A percentile compares a stretch with the other conserved stretches of the same genome.
These are phyloP conservation scores for Diplotaxis tenuifolia DNA, from an alignment of 345 rosid species.

Conservation along the genomic window DNA sequence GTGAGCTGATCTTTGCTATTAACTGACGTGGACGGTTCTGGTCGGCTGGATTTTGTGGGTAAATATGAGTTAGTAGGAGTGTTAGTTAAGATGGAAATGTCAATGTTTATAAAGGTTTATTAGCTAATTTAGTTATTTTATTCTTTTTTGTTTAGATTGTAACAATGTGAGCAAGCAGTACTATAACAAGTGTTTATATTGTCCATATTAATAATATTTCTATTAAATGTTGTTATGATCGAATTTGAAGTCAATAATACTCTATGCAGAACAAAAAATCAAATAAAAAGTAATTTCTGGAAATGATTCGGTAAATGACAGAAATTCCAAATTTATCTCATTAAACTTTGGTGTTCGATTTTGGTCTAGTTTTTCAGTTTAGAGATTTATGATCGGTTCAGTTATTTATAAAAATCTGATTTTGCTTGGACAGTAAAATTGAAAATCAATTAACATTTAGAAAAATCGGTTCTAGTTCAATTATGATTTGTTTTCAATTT, in stretches of 20 bases:
- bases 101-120: conserved; percentile 19
- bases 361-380: no score
- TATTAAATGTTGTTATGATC: background rate
- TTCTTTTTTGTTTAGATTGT: conserved; percentile 1
- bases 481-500: no score
- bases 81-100: conserved; percentile 3
- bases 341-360: no score
- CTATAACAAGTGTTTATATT: background rate
- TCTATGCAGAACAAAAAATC: background rate
- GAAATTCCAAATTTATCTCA: no score
- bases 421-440: no score
- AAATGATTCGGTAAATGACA: background rate
- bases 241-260: background rate
- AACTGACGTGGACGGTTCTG: conserved; percentile 19
- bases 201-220: background rate
- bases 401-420: no score
- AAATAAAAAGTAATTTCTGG: background rate
- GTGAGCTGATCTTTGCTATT: background rate
- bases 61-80: background rate
- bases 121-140: conserved; percentile 10
- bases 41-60: conserved; percentile 18
- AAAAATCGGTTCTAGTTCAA: no score
- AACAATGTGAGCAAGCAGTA: conserved; percentile 12
- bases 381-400: no score
- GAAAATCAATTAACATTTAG: no score